phyloP scores from a whole-genome alignment of 371 early-diverging fungal species.

The Fennellomyces sp. region DNA sequence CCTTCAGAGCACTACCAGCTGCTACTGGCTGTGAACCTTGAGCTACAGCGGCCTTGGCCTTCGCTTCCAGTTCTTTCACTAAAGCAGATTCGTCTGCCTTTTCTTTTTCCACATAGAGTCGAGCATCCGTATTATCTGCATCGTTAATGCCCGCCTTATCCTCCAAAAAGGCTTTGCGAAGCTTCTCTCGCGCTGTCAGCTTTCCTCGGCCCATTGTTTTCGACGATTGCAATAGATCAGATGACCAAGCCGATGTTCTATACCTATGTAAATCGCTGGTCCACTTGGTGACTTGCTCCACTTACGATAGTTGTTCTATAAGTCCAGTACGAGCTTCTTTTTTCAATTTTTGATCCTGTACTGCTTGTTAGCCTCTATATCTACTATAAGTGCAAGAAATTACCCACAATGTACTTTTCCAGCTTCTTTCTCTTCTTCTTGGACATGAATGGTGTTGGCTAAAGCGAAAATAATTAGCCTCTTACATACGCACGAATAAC shows the following conservation, averaged over 20 bases:
- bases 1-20: constrained; percentile 58
- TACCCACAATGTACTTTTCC: constrained; percentile 81
- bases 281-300: neutral
- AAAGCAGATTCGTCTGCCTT: constrained; percentile 26
- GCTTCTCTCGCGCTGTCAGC: constrained; percentile 73
- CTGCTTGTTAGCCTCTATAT: neutral
- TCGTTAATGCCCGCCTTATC: constrained; percentile 68
- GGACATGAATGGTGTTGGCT: constrained; percentile 56
- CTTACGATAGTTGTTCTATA: constrained; percentile 78
- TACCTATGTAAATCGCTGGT: neutral
- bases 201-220: constrained; percentile 72
- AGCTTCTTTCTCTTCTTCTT: constrained; percentile 79
- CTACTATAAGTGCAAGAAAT: neutral
- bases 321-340: constrained; percentile 88
- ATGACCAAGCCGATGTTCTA: constrained; percentile 66
- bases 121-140: constrained; percentile 49
- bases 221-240: constrained; percentile 80
- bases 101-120: constrained; percentile 50
- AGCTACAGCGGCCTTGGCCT: constrained; percentile 5
- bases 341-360: constrained; percentile 88
- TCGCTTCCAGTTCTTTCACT: constrained; percentile 14
- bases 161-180: constrained; percentile 74
- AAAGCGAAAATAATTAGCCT: neutral
- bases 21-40: constrained; percentile 6
- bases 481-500: constrained; percentile 11